A percentile compares a stretch with the other conserved stretches of the same genome.
These are phyloP conservation scores for Strigomonas culicis DNA, from an alignment of 208 protist genomes.

Conservation along the genomic window DNA sequence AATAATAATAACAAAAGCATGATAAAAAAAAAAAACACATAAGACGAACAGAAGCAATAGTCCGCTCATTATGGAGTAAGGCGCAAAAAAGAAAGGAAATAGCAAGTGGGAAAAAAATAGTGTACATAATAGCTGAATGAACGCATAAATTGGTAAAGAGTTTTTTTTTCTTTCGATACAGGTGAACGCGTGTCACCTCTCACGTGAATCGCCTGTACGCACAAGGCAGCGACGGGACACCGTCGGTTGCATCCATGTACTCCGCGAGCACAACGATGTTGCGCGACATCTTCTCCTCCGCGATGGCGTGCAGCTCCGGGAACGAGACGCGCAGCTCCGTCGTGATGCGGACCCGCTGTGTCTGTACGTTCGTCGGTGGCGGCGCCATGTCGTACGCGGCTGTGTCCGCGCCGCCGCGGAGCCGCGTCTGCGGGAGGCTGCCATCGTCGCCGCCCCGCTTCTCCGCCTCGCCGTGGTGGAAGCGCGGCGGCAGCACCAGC, in stretches of 20 bases:
- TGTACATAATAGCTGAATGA: slow-evolving; percentile 9
- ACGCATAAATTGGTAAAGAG: neutral
- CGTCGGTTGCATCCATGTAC: slow-evolving; percentile 28
- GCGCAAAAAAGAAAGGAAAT: slow-evolving; percentile 8
- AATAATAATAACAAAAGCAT: too few species aligned
- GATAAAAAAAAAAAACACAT: too few species aligned
- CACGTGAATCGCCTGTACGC: neutral
- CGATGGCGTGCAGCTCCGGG: slow-evolving; percentile 18
- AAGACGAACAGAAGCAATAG: too few species aligned
- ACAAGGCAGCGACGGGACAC: slow-evolving; percentile 25
- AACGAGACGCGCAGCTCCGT: slow-evolving; percentile 30
- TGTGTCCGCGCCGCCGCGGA: neutral
- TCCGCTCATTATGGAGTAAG: too few species aligned
- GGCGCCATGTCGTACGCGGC: neutral
- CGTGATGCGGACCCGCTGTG: slow-evolving; percentile 9
- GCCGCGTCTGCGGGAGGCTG: neutral
- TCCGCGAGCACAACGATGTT: slow-evolving; percentile 30
- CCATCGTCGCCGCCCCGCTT: slow-evolving; percentile 2
- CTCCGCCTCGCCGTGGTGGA: slow-evolving; percentile 8
- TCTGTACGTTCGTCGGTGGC: slow-evolving; percentile 16
- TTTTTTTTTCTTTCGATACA: slow-evolving; percentile 9
- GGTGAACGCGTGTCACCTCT: neutral
- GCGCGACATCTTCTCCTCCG: slow-evolving; percentile 13
- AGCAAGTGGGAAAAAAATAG: slow-evolving; percentile 1
- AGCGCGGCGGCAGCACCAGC: slow-evolving; percentile 16